Evolutionary conservation across 768 basidiomycete genomes (phyloP), one percentile per base, ranked within the genome.

Genomic region (Lactarius psammicola): DNA sequence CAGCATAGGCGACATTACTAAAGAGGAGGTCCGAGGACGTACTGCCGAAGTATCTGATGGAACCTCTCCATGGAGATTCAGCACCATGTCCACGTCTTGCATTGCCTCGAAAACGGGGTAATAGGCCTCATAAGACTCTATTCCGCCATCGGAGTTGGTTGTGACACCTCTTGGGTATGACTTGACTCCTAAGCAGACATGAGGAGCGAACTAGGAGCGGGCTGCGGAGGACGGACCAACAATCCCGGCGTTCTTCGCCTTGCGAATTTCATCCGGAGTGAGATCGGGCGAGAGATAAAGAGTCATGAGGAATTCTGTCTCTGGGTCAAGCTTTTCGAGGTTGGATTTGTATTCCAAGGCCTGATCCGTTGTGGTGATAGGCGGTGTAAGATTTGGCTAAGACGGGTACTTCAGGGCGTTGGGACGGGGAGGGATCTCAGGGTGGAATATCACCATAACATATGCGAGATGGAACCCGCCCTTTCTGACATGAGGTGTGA

Each of bases 151-250:
- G 15, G 93, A 95, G 76, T 98, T 96, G 40, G 97, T 99, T 28
- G 97, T 99, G 4, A 99, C 96, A 11, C 97, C 97, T 66, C 92
- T 83, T 56, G 97, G 97, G 75, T 99, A 99, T 18, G 92, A 95
- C 77, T 99, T 98, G 71, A 99, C 93, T 46, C 96, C 85, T 81
- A 26, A 20, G 7, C 20, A 8, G 34, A 63, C 44, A 57, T 51
- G 56, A 59, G 54, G 28, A 40, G n/a, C 3, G 38, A 49, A 53
- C 40, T 40, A 17, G 33, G 20, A 26, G 51, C 13, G 17, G 18
- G 20, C 40, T 23, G 40, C 36, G 38, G 44, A 51, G 28, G 31
- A 69, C 75, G 38, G 30, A 80, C 80, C 92, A 55, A 83, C 84
- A 68, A 99, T 85, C 23, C 97, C 96, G 20, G 90, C 89, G 40